These are phyloP conservation scores for Dictyostelium citrinum DNA, from an alignment of 78 protist genomes.

Conservation along the genomic window DNA sequence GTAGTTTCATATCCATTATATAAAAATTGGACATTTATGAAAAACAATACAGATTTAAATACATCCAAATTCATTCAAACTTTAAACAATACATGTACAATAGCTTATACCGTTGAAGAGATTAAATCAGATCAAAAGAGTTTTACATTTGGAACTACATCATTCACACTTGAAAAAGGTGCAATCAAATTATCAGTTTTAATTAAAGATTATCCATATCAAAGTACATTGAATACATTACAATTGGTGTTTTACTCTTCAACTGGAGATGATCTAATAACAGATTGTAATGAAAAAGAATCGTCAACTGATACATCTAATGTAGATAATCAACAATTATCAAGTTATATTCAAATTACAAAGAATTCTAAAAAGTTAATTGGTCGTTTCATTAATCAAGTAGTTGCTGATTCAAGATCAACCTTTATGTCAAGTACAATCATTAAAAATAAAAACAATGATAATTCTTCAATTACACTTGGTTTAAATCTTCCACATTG, in stretches of 20 bases:
- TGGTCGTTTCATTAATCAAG: neutral
- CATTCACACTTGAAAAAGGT: neutral
- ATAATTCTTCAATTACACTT: neutral
- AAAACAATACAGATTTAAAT: neutral
- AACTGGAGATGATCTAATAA: neutral
- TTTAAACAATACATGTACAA: neutral
- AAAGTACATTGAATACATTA: neutral
- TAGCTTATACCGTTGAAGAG: neutral
- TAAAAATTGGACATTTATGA: neutral
- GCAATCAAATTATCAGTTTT: neutral
- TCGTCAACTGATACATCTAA: neutral
- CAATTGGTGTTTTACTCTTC: neutral
- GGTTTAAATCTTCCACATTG: constrained; percentile 10
- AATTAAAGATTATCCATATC: neutral
- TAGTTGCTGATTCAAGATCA: neutral
- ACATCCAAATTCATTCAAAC: neutral
- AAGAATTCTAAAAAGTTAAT: neutral
- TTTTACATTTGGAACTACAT: neutral
- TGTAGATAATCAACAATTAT: neutral
- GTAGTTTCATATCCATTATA: neutral
- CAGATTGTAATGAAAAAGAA: neutral
- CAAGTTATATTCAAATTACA: neutral
- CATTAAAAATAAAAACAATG: neutral
- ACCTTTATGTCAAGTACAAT: neutral
- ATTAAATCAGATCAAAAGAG: neutral